Base-by-base conservation (phyloP, 495 filamentous ascomycete genomes). In the Bacidia rubella region DNA sequence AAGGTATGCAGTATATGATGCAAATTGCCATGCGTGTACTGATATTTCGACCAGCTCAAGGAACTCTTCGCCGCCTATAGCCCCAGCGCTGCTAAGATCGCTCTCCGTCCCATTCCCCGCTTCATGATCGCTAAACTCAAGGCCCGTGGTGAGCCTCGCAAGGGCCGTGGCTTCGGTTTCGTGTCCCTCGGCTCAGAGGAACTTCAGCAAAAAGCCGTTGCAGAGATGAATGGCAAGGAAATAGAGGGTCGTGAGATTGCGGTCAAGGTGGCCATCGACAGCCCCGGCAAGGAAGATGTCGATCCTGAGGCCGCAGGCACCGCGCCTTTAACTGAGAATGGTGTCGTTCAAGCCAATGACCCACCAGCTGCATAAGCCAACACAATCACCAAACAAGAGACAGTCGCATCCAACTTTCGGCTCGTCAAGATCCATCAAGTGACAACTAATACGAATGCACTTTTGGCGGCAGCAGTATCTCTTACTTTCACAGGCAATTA, bases 91-190 rank as follows among this genome's bases (percentile, higher is more conserved):
- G 92, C 92, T 67, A 98, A 97, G 78, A 95, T 98, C 64, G 92
- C 92, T 56, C 86, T 98, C 57, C 90, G 92, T 44, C 92, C 92
- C 38, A 98, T 98, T 61, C 93, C 93, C 49, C 90, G 89, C 58
- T 98, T 95, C 80, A 98, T 98, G 92, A 90, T 98, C 72, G 93
- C 93, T 80, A 98, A 97, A 77, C 87, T 98, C 51, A 90, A 93
- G 72, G 87, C 87, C 58, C 90, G 92, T 62, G 89, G 89, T 58
- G 92, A 98, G 74, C 85, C 90, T 56, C 93, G 92, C 76, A 98
- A 98, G 84, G 94, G 93, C 49, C 92, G 92, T 72, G 92, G 92
- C 47, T 98, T 98, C 68, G 92, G 92, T 47, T 98, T 98, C 68
- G 93, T 98, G 54, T 97, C 87, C 57, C 80, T 97, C 39, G 83